Base-by-base conservation (phyloP, 176 grass and related monocot species). In the Bothriochloa decipiens region DNA sequence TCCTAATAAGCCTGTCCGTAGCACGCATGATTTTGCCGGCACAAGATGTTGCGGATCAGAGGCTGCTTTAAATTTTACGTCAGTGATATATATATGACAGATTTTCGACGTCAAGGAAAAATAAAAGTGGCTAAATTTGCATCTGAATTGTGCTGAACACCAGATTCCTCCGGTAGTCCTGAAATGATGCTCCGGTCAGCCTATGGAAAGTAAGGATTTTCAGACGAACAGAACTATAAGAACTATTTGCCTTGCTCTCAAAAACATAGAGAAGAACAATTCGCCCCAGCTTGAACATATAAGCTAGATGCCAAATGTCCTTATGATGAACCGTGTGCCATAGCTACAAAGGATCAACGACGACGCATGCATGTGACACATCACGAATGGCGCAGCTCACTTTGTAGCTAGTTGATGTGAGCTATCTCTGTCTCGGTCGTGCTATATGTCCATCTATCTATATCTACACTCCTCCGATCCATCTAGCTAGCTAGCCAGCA, bases 391-490 rank as follows among this genome's bases (percentile, higher is more conserved):
- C 16, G 14, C 18, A 3, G 61, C 23, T 63, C 61, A 15, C 14
- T 55, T 0, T 22, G 8, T 62, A 26, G n/a, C 58, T 68, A 32
- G 12, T 28, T 81, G 77, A 74, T 77, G n/a, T 12, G 65, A 52
- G 32, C 25, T 27, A 74, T 89, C 81, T 58, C 43, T 16, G 42
- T 68, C 77, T 87, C 22, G 27, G 65, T 74, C 74, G 42, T 74
- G 80, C 75, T 85, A 84, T 79, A 84, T n/a, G 37, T 27, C 49
- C 17, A 52, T 52, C 50, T 79, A 40, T 32, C 40, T 42, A 42
- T 23, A 42, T 23, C 11, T 61, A 22, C 11, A 61, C 55, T 49
- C 60, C 20, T 11, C 26, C 47, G 29, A 76, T 15, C 23, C 47
- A 42, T 8, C 22, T 68, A 23, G 29, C 11, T 29, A 42, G 13